Evolutionary conservation across 2,329 filamentous ascomycete species (phyloP).

Genomic region (Davidsoniella australis): DNA sequence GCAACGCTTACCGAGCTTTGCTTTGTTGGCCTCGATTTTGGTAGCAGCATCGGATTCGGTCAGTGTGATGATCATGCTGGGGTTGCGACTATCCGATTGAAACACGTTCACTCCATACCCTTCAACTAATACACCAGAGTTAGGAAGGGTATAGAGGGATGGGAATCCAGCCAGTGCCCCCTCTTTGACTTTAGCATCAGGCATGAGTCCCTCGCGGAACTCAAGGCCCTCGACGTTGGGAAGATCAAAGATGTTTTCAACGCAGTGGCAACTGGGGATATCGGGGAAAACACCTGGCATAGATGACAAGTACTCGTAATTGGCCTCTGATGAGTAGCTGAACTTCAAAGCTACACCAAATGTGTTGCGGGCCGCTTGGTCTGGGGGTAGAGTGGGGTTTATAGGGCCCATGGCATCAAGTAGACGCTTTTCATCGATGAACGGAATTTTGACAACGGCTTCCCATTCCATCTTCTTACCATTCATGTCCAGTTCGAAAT

Average conservation of each 20-base stretch:
- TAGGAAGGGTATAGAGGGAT: slow-evolving; percentile 69
- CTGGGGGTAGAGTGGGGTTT: slow-evolving; percentile 58
- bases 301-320: slow-evolving; percentile 76
- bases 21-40: slow-evolving; percentile 54
- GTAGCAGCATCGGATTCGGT: slow-evolving; percentile 55
- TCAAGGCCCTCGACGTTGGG: slow-evolving; percentile 83
- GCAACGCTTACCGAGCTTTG: slow-evolving; percentile 68
- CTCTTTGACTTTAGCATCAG: slow-evolving; percentile 65
- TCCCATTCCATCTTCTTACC: slow-evolving; percentile 99
- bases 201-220: slow-evolving; percentile 65
- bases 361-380: slow-evolving; percentile 67
- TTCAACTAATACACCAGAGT: slow-evolving; percentile 51
- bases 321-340: slow-evolving; percentile 58
- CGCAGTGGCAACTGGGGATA: slow-evolving; percentile 68
- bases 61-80: slow-evolving; percentile 86
- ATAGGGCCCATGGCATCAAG: slow-evolving; percentile 73
- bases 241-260: slow-evolving; percentile 92
- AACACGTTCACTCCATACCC: slow-evolving; percentile 89
- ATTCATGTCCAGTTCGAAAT: slow-evolving; percentile 98
- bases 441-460: slow-evolving; percentile 95
- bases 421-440: slow-evolving; percentile 83
- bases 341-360: slow-evolving; percentile 92
- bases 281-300: slow-evolving; percentile 82
- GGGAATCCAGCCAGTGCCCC: slow-evolving; percentile 88
- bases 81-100: slow-evolving; percentile 86